Conservation (phyloP, 441 rosid genomes). For the Bocquillonia castaneifolia region DNA sequence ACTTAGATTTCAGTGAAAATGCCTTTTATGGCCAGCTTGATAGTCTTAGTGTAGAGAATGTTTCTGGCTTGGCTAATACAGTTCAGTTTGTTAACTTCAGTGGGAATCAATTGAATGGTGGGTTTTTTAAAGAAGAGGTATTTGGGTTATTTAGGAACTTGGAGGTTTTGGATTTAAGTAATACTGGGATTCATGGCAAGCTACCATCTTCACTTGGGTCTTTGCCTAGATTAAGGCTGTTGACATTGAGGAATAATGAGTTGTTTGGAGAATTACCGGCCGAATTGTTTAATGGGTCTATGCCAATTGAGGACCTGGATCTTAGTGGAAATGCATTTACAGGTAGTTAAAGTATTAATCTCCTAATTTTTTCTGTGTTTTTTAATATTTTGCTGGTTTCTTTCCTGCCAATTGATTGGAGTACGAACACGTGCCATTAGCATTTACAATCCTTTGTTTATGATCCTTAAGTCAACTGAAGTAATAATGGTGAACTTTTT, state of each 20-base stretch:
- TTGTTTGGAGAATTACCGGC: conserved; percentile 56
- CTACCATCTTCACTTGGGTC: conserved; percentile 59
- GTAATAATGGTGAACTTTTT: background rate
- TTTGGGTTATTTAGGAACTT: conserved; percentile 56
- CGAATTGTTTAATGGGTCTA: conserved; percentile 55
- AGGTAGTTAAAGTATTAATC: conserved; percentile 46
- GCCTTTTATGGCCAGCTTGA: conserved; percentile 51
- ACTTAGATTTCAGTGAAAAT: conserved; percentile 77
- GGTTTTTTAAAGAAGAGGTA: conserved; percentile 48
- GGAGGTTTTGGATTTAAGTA: conserved; percentile 62
- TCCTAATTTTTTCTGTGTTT: background rate
- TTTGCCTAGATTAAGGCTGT: conserved; percentile 41
- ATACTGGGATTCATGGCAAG: conserved; percentile 51
- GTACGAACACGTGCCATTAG: background rate
- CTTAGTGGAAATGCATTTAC: conserved; percentile 84
- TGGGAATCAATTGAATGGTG: conserved; percentile 51
- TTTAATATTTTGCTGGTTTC: background rate
- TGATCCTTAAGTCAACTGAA: conserved; percentile 10
- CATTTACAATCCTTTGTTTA: background rate
- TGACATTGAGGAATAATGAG: conserved; percentile 58
- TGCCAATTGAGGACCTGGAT: conserved; percentile 67
- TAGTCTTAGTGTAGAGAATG: conserved; percentile 37
- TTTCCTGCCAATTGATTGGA: conserved; percentile 11
- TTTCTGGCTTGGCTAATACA: conserved; percentile 71
- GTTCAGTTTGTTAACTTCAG: conserved; percentile 58